Base-by-base conservation (phyloP, 495 filamentous ascomycete genomes). In the Amorphotheca resinae region DNA sequence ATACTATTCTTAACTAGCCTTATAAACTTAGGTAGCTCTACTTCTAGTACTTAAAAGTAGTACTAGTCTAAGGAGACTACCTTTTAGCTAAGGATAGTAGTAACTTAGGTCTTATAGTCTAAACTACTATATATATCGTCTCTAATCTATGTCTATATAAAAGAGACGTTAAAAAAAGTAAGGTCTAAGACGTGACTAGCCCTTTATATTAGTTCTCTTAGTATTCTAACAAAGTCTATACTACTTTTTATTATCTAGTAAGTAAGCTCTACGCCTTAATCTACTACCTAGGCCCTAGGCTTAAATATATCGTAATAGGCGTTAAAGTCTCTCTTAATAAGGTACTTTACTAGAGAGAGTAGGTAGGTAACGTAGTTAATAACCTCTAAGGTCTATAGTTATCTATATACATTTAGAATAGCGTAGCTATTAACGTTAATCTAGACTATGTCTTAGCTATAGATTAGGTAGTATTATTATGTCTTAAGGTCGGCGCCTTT, bases 51-150 rank as follows among this genome's bases (percentile, higher is more conserved):
- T 30, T 30, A 30, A 30, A 7, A 30, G 12, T 30, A 30, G 26
- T 7, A 30, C 12, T 30, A 30, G 12, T 30, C 12, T 7, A 30
- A 30, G 26, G 12, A 30, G 26, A 36, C 14, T 6, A 6, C 15
- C 12, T 14, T 15, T 14, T 15, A 15, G 33, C 33, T 20, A 15
- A 15, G 33, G 17, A 36, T 36, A 7, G 15, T 36, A 7, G 14
- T 36, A 36, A 36, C 33, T 20, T 36, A 36, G 14, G 14, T 36
- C 14, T 36, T 15, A 15, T 36, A 36, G 33, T 36, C 14, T 36
- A 36, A 36, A 14, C 33, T 15, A 15, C 33, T 36, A 7, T 36
- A 20, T 20, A 36, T 36, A 36, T 36, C 6, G 15, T 14, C 6
- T 20, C 17, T 6, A 36, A 36, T 15, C 15, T 14, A 15, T 36